Conservation (phyloP, 2,329 filamentous ascomycete species). For the Tolypocladium nubicola region DNA sequence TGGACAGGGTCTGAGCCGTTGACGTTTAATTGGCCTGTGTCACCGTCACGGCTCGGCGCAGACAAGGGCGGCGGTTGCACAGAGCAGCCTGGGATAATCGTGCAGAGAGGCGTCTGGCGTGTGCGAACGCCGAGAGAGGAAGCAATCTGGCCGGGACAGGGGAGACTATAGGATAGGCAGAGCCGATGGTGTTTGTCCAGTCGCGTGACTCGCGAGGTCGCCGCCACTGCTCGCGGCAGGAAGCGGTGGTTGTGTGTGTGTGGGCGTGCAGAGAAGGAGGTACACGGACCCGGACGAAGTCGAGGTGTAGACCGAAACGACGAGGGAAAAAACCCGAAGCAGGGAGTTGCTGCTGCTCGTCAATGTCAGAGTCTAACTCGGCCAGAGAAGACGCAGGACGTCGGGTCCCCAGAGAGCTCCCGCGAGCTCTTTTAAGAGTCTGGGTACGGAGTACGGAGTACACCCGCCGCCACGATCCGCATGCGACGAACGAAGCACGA, state of each 20-base stretch:
- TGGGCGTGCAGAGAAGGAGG: background rate
- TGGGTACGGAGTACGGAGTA: no score
- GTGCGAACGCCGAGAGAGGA: background rate
- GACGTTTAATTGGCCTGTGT: background rate
- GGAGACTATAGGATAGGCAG: background rate
- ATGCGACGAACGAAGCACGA: conserved; percentile 6
- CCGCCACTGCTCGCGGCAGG: background rate
- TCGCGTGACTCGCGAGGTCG: background rate
- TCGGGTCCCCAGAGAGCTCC: background rate
- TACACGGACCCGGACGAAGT: background rate
- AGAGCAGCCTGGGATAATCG: background rate
- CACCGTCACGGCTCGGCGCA: background rate
- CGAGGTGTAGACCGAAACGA: background rate
- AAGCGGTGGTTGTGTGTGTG: background rate
- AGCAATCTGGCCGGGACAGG: background rate
- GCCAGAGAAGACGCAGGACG: background rate
- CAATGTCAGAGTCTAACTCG: background rate
- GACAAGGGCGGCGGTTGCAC: background rate
- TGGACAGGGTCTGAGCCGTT: background rate
- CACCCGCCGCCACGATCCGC: conserved; percentile 2
- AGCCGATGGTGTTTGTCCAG: background rate
- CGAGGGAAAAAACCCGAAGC: background rate
- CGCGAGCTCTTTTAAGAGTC: conserved; percentile 1
- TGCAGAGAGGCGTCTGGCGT: background rate
- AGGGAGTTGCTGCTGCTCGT: background rate